A percentile compares a stretch with the other conserved stretches of the same genome.
phyloP scores from a whole-genome alignment of 495 filamentous ascomycete genomes.

The Trichoderma gamsii region DNA sequence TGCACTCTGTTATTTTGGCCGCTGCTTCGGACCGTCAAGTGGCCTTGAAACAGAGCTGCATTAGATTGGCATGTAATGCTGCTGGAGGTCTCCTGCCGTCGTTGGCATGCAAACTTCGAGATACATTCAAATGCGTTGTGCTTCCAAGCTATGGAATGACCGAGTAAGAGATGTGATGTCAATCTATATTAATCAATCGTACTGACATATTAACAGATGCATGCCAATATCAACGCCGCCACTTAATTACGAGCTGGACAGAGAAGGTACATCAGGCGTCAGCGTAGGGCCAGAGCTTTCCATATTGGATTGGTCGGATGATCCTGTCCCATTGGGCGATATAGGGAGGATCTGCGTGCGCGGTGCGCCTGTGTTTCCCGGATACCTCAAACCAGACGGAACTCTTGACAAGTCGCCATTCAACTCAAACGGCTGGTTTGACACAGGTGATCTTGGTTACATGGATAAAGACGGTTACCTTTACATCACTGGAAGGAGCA shows the following conservation, averaged over 20 bases:
- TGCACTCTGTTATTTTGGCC: conserved; percentile 40
- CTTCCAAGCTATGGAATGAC: conserved; percentile 47
- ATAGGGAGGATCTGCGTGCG: conserved; percentile 40
- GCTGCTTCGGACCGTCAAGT: conserved; percentile 27
- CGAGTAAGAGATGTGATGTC: conserved; percentile 23
- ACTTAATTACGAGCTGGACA: conserved; percentile 35
- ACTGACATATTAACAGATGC: conserved; percentile 22
- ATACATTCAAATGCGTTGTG: conserved; percentile 35
- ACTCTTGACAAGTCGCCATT: conserved; percentile 35
- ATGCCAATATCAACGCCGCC: conserved; percentile 43
- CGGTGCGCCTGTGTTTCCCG: conserved; percentile 37
- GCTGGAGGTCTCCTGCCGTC: conserved; percentile 38
- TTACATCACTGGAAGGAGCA: conserved; percentile 52
- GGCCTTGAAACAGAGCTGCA: conserved; percentile 31
- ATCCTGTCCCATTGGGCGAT: conserved; percentile 19
- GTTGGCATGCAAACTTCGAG: conserved; percentile 31
- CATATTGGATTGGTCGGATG: conserved; percentile 30
- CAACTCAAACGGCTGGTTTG: conserved; percentile 38
- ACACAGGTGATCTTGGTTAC: conserved; percentile 45
- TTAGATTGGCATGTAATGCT: conserved; percentile 42
- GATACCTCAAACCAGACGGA: conserved; percentile 33
- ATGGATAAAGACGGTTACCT: conserved; percentile 48
- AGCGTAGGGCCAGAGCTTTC: conserved; percentile 37
- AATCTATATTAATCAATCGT: no score
- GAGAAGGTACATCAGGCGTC: conserved; percentile 38